Evolutionary conservation across 225 moss, liverwort and hornwort genomes (phyloP).

Genomic region (Climacium dendroides): DNA sequence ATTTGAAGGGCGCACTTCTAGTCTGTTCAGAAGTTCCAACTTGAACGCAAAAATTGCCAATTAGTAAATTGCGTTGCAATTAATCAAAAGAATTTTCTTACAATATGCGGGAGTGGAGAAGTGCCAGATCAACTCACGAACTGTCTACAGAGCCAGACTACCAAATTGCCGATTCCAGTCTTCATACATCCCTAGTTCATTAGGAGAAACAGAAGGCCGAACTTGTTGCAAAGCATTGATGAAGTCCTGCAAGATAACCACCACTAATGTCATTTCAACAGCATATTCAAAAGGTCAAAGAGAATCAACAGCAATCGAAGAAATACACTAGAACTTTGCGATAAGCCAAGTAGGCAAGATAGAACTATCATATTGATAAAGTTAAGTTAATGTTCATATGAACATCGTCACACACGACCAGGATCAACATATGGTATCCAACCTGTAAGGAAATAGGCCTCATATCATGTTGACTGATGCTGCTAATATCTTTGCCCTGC

Average conservation of each 20-base stretch:
- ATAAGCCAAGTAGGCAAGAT: neutral
- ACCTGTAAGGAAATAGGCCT: slow-evolving; percentile 87
- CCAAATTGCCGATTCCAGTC: slow-evolving; percentile 95
- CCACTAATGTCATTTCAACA: neutral
- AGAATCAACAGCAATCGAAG: neutral
- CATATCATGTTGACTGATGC: slow-evolving; percentile 75
- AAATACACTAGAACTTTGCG: neutral
- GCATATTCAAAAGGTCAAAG: neutral
- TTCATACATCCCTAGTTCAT: slow-evolving; percentile 84
- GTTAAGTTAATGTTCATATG: neutral
- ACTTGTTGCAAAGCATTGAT: slow-evolving; percentile 88
- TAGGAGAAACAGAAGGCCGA: slow-evolving; percentile 77
- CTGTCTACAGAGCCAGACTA: slow-evolving; percentile 46
- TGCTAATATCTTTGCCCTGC: slow-evolving; percentile 76
- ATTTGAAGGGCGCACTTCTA: neutral
- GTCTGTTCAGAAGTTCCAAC: neutral
- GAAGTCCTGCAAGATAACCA: slow-evolving; percentile 59
- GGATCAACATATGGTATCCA: neutral
- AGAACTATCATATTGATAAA: neutral
- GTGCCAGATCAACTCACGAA: neutral
- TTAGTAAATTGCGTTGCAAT: neutral
- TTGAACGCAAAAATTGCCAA: neutral
- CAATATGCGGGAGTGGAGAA: neutral
- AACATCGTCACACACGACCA: neutral
- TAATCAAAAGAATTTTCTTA: slow-evolving; percentile 5